Conservation (phyloP, 2,329 filamentous ascomycete genomes). For the Fusarium annulatum region DNA sequence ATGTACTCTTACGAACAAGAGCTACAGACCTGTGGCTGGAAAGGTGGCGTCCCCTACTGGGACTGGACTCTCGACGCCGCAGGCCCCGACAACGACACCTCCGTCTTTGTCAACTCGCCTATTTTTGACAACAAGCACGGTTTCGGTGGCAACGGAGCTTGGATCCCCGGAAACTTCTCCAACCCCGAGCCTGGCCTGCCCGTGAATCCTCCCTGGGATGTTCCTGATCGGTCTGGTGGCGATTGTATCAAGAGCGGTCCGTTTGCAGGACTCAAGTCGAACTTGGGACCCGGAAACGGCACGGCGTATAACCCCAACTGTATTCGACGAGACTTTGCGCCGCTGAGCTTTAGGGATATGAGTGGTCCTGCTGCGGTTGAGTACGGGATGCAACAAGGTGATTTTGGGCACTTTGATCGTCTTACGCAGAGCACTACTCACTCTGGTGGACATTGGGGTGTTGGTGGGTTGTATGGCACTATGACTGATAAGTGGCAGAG, state of each 20-base stretch:
- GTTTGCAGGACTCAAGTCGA: slow-evolving; percentile 33
- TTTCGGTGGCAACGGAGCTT: slow-evolving; percentile 29
- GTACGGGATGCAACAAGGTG: slow-evolving; percentile 37
- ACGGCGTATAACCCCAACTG: slow-evolving; percentile 19
- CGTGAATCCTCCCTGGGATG: slow-evolving; percentile 29
- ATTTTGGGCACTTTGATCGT: slow-evolving; percentile 31
- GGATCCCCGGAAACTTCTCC: slow-evolving; percentile 27
- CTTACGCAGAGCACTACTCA: slow-evolving; percentile 43
- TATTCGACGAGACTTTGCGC: slow-evolving; percentile 25
- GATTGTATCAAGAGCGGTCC: slow-evolving; percentile 42
- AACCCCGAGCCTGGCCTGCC: slow-evolving; percentile 20
- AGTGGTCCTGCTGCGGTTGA: slow-evolving; percentile 23
- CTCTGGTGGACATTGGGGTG: slow-evolving; percentile 40
- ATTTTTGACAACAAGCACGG: slow-evolving; percentile 47
- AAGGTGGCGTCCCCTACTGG: slow-evolving; percentile 41
- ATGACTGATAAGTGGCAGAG: slow-evolving; percentile 34
- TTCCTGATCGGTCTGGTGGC: slow-evolving; percentile 34
- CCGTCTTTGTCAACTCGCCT: slow-evolving; percentile 37
- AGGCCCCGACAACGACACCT: slow-evolving; percentile 26
- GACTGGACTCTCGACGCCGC: slow-evolving; percentile 36
- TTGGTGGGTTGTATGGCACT: slow-evolving; percentile 47
- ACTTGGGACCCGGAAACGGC: slow-evolving; percentile 17
- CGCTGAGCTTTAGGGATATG: slow-evolving; percentile 26
- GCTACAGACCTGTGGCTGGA: slow-evolving; percentile 39
- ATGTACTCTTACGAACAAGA: slow-evolving; percentile 40